These are phyloP conservation scores for Triticum urartu DNA, from an alignment of 176 grass and related monocot species.

Conservation along the genomic window DNA sequence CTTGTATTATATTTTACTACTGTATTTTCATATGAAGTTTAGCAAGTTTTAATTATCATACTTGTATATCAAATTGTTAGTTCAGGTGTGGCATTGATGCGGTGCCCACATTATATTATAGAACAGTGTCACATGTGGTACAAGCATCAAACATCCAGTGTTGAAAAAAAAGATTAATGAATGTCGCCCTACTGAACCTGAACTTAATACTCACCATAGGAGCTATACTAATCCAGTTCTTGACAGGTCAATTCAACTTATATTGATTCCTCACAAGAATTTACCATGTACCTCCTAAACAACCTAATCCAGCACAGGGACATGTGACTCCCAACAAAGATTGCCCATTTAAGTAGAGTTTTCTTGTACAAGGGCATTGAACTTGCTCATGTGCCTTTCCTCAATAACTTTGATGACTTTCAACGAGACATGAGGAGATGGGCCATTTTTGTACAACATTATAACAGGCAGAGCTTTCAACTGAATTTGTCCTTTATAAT, in stretches of 20 bases:
- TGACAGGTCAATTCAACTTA: neutral
- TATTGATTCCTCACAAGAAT: neutral
- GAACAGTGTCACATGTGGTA: neutral
- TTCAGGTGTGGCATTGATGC: no score
- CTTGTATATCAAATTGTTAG: no score
- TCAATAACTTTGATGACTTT: conserved; percentile 26
- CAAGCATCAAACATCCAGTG: neutral
- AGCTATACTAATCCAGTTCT: neutral
- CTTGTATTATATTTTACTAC: no score
- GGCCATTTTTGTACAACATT: neutral
- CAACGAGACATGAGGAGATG: neutral
- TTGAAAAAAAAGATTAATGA: neutral
- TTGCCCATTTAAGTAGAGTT: neutral
- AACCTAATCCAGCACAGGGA: neutral
- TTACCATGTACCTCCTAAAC: neutral
- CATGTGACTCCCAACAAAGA: neutral
- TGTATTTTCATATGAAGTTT: no score
- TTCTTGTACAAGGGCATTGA: neutral
- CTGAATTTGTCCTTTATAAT: neutral
- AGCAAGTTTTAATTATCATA: no score
- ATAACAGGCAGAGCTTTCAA: neutral
- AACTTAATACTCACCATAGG: neutral
- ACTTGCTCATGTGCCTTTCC: conserved; percentile 5
- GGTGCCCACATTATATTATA: no score
- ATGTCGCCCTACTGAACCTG: neutral